Evolutionary conservation across 108 stramenopile species (phyloP).

Genomic region (Parmales sp.): DNA sequence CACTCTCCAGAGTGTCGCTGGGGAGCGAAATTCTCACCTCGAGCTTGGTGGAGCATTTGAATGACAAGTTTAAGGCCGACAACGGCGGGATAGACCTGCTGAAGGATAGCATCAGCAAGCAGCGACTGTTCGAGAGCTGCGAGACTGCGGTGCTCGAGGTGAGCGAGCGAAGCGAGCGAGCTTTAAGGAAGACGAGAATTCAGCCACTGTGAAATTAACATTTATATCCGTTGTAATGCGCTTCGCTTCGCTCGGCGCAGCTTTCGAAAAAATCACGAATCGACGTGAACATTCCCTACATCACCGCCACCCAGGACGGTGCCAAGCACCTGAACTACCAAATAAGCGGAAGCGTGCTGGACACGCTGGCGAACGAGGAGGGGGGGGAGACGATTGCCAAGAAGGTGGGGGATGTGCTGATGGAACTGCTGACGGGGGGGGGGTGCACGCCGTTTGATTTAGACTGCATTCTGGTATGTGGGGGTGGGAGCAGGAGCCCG

Average conservation of each 20-base stretch:
- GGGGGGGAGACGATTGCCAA: not conserved
- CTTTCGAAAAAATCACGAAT: not conserved
- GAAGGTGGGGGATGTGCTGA: not conserved
- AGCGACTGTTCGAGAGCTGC: not conserved
- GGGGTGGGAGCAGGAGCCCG: not conserved
- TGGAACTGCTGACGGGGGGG: not conserved
- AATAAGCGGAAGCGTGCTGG: not conserved
- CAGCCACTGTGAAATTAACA: too few species aligned
- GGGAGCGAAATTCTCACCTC: not conserved
- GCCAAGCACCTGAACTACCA: slow-evolving; percentile 5
- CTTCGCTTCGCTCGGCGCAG: not conserved
- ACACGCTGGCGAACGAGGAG: not conserved
- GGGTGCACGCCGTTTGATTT: not conserved
- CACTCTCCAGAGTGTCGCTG: not conserved
- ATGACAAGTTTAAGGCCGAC: not conserved
- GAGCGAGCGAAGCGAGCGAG: too few species aligned
- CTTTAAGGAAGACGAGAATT: too few species aligned
- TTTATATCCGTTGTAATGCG: too few species aligned
- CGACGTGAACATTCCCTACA: slow-evolving; percentile 1
- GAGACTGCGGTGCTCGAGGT: not conserved
- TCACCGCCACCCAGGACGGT: not conserved
- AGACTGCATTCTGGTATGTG: not conserved
- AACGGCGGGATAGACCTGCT: not conserved
- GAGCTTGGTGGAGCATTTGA: not conserved
- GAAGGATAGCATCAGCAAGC: not conserved